A percentile compares a stretch with the other conserved stretches of the same genome.
Conservation (phyloP, 805 yeast species). For the Suhomyces emberorum region DNA sequence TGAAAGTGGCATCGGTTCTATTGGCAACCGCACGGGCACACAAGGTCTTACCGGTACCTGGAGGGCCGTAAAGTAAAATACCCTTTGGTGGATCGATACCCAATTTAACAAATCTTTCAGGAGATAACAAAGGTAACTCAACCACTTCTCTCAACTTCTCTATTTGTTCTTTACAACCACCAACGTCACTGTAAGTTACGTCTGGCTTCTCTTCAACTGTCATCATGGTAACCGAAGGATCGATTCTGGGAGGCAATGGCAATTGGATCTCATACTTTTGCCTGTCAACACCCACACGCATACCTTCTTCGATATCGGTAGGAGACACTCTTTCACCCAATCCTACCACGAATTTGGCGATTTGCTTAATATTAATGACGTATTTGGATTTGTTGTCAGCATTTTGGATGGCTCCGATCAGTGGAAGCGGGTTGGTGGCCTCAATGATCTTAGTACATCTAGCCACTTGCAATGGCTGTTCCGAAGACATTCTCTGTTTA, state of each 20-base stretch:
- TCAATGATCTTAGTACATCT: constrained; percentile 96
- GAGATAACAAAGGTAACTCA: constrained; percentile 87
- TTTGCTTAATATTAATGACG: constrained; percentile 95
- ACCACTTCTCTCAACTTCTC: constrained; percentile 96
- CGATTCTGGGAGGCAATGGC: constrained; percentile 96
- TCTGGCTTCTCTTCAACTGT: constrained; percentile 99
- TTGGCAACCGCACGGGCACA: constrained; percentile 99
- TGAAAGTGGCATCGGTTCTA: constrained; percentile 98
- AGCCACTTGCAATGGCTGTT: constrained; percentile 97
- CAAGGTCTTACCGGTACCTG: constrained; percentile 97
- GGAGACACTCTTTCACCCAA: constrained; percentile 97
- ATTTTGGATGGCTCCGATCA: constrained; percentile 39
- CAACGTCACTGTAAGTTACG: constrained; percentile 96
- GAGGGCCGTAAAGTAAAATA: constrained; percentile 93
- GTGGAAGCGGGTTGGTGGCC: constrained; percentile 40
- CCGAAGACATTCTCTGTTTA: constrained; percentile 86
- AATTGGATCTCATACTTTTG: constrained; percentile 94
- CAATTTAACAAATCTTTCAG: constrained; percentile 92
- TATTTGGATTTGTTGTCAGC: constrained; percentile 87
- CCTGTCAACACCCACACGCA: constrained; percentile 99
- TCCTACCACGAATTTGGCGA: constrained; percentile 96
- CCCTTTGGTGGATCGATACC: constrained; percentile 99
- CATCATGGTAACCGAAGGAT: constrained; percentile 99
- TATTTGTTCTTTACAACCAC: constrained; percentile 98
- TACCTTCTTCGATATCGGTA: constrained; percentile 98